phyloP scores from a whole-genome alignment of 331 rosid genomes.

The Saraca asoca region DNA sequence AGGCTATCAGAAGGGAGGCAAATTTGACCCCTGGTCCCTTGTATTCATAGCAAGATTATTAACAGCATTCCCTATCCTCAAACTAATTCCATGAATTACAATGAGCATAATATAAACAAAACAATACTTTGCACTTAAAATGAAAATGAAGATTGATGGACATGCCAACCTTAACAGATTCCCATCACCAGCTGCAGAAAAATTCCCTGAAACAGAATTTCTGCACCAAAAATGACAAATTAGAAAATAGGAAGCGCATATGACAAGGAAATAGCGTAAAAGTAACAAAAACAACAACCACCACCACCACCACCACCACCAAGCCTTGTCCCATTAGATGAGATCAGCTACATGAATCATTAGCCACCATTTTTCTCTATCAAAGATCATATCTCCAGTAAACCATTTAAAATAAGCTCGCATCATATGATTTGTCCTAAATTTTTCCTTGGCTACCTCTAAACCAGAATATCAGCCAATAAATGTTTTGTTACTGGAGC shows the following conservation, averaged over 20 bases:
- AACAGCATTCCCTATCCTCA: slow-evolving; percentile 11
- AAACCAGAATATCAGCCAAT: too few species aligned
- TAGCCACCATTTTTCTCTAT: too few species aligned
- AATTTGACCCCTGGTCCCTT: slow-evolving; percentile 11
- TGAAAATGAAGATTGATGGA: slow-evolving; percentile 7
- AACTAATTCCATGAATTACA: slow-evolving; percentile 17
- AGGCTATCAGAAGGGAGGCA: slow-evolving; percentile 15
- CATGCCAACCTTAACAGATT: slow-evolving; percentile 58
- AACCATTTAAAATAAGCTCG: too few species aligned
- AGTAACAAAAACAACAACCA: slow-evolving; percentile 17
- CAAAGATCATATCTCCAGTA: too few species aligned
- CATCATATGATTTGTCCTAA: too few species aligned
- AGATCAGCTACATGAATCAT: too few species aligned
- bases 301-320: background rate
- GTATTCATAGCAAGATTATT: slow-evolving; percentile 17
- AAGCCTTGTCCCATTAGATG: too few species aligned
- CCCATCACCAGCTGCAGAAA: slow-evolving; percentile 41
- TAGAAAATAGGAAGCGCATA: slow-evolving; percentile 25
- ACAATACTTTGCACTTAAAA: slow-evolving; percentile 6
- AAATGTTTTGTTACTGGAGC: too few species aligned
- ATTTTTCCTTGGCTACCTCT: too few species aligned
- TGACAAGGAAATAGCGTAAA: background rate
- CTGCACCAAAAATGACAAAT: slow-evolving; percentile 39
- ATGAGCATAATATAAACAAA: background rate
- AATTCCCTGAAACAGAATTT: slow-evolving; percentile 43